A percentile compares a stretch with the other conserved stretches of the same genome.
These are phyloP conservation scores for Arthrobotrys sinensis DNA, from an alignment of 2,329 filamentous ascomycete genomes.

Conservation along the genomic window DNA sequence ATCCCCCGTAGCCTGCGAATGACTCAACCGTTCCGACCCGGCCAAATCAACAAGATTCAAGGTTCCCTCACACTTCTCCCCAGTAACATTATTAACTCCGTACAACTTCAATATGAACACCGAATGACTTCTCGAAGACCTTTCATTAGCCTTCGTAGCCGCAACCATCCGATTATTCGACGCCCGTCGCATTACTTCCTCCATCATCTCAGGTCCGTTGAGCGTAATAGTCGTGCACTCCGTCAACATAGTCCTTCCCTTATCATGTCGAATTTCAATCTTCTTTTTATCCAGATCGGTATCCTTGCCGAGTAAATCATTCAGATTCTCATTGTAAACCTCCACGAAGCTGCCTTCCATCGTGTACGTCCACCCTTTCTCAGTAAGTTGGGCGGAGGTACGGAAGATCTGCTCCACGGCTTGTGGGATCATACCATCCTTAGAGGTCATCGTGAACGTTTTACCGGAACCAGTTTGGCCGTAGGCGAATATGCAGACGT, in stretches of 20 bases:
- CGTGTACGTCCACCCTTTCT: conserved; percentile 93
- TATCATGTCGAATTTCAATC: conserved; percentile 91
- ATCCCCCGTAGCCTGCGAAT: conserved; percentile 87
- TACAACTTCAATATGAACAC: conserved; percentile 88
- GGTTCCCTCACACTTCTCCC: conserved; percentile 89
- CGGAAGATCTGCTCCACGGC: conserved; percentile 95
- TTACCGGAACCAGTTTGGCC: conserved; percentile 98
- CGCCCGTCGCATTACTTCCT: conserved; percentile 83
- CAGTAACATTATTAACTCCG: conserved; percentile 79
- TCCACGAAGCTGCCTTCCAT: conserved; percentile 97
- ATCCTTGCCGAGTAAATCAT: conserved; percentile 84
- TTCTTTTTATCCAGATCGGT: conserved; percentile 83
- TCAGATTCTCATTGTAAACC: conserved; percentile 97
- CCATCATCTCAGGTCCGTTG: conserved; percentile 84
- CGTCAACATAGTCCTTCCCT: conserved; percentile 84
- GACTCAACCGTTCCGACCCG: conserved; percentile 89
- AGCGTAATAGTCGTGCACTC: conserved; percentile 84
- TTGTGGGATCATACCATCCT: conserved; percentile 93
- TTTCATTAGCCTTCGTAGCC: conserved; percentile 96
- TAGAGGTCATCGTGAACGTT: conserved; percentile 93
- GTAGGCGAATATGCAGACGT: conserved; percentile 99
- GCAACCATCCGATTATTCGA: conserved; percentile 91
- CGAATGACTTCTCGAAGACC: conserved; percentile 93
- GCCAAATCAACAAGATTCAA: conserved; percentile 96
- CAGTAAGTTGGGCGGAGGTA: conserved; percentile 84